Conservation (phyloP, 768 basidiomycete species). For the Mrakia frigida region DNA sequence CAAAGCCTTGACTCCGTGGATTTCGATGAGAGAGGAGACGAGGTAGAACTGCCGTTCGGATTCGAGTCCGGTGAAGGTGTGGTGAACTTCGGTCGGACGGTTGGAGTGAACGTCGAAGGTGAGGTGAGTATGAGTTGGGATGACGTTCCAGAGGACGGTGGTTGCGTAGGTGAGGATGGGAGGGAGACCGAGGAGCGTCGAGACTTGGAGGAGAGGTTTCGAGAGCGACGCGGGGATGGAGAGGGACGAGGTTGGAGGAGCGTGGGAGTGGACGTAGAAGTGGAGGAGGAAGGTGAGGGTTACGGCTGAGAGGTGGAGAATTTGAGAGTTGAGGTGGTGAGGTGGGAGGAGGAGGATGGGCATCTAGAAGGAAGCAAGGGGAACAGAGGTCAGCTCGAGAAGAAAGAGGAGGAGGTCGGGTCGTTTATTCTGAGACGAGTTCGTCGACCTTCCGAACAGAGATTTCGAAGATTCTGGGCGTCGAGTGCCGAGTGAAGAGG, state of each 20-base stretch:
- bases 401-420: not conserved
- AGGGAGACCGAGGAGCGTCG: conserved; percentile 66
- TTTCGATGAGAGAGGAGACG: conserved; percentile 76
- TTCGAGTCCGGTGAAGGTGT: conserved; percentile 62
- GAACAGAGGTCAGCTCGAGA: not conserved
- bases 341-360: conserved; percentile 58
- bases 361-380: conserved; percentile 50
- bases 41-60: conserved; percentile 88
- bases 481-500: no score
- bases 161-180: conserved; percentile 88
- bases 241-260: conserved; percentile 29
- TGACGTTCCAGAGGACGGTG: conserved; percentile 76
- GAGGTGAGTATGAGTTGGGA: conserved; percentile 35
- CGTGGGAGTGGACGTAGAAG: conserved; percentile 68
- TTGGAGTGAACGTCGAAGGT: conserved; percentile 47
- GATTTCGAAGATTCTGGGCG: no score
- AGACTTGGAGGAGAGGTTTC: conserved; percentile 69
- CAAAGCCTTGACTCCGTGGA: conserved; percentile 77
- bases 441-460: not conserved
- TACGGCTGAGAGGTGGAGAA: conserved; percentile 76
- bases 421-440: not conserved
- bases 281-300: conserved; percentile 84
- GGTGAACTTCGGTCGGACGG: conserved; percentile 48
- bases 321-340: conserved; percentile 56
- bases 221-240: conserved; percentile 64